phyloP scores from a whole-genome alignment of 148 eudicot species.

The Silene uniflora region DNA sequence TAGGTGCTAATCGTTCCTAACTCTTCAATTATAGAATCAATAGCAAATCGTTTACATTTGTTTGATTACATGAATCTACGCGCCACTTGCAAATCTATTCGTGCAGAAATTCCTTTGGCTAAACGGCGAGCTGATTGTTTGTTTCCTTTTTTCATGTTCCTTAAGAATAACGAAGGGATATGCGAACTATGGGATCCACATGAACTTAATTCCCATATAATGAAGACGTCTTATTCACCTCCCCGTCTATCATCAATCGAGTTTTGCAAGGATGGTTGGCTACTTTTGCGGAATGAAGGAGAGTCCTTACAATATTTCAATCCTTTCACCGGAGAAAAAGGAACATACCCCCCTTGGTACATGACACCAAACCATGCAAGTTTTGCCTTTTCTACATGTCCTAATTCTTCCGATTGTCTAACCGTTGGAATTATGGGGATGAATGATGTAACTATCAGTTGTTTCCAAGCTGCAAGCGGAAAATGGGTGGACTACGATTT shows the following conservation, averaged over 20 bases:
- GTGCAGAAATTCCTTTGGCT: too few relatives aligned
- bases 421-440: neutral
- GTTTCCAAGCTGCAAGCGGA: neutral
- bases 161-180: neutral
- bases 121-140: neutral
- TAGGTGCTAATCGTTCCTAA: too few relatives aligned
- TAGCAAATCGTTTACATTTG: too few relatives aligned
- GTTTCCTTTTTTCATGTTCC: slow-evolving; percentile 5
- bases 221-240: neutral
- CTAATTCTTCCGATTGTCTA: slow-evolving; percentile 6
- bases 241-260: too few relatives aligned
- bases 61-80: too few relatives aligned
- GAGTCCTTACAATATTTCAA: slow-evolving; percentile 4
- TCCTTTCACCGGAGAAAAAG: neutral
- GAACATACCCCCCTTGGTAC: too few relatives aligned
- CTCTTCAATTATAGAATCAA: too few relatives aligned
- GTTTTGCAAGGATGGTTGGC: too few relatives aligned
- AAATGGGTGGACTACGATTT: neutral
- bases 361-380: neutral
- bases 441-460: neutral
- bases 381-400: slow-evolving; percentile 16
- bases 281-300: too few relatives aligned
- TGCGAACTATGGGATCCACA: slow-evolving; percentile 7
- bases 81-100: too few relatives aligned
- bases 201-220: neutral